Conservation (phyloP, 148 eudicot species). For the Cornus controversa region DNA sequence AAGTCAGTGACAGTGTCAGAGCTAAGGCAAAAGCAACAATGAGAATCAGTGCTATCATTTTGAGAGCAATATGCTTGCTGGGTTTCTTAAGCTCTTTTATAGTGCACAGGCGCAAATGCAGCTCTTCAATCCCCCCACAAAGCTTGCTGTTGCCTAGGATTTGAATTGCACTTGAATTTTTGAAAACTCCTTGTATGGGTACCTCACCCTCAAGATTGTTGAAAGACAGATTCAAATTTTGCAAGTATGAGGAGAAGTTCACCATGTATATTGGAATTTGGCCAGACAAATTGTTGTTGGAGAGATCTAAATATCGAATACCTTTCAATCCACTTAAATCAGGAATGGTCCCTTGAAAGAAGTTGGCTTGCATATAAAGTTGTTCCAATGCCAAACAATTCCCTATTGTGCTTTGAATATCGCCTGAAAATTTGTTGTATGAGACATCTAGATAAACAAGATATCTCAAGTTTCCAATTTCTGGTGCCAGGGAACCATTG, state of each 20-base stretch:
- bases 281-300: constrained; percentile 20
- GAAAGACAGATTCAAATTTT: not conserved
- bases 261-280: constrained; percentile 10
- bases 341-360: constrained; percentile 16
- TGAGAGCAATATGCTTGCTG: not conserved
- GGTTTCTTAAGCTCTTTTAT: not conserved
- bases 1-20: not conserved
- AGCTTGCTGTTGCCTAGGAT: not conserved
- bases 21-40: not conserved
- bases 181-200: not conserved
- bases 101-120: not conserved
- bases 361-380: constrained; percentile 2
- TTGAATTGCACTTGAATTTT: not conserved
- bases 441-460: constrained; percentile 10
- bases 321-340: not conserved
- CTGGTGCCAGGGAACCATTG: constrained; percentile 10
- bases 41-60: not conserved
- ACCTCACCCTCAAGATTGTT: not conserved
- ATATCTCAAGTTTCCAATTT: constrained; percentile 3
- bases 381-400: constrained; percentile 1
- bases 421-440: constrained; percentile 13
- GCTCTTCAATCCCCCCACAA: not conserved
- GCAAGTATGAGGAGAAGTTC: not conserved
- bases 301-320: constrained; percentile 15
- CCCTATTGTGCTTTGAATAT: constrained; percentile 8